A percentile compares a stretch with the other conserved stretches of the same genome.
Conservation (phyloP, 371 early-diverging fungal species). For the Actinomortierella ambigua region DNA sequence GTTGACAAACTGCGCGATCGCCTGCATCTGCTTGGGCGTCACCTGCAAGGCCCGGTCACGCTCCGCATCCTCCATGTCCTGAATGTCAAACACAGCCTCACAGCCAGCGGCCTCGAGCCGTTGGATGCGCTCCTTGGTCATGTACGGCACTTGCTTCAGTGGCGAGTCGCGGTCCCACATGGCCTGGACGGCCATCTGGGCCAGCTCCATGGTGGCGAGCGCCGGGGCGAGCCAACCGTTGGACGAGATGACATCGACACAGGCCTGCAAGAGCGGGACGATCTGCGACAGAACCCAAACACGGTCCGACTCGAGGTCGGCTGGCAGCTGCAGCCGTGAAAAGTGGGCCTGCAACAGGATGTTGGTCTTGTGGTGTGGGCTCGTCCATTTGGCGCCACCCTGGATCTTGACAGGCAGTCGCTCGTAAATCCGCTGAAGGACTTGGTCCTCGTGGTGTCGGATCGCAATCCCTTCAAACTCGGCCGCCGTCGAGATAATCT, state of each 20-base stretch:
- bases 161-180: constrained; percentile 94
- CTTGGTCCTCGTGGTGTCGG: constrained; percentile 89
- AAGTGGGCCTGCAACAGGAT: constrained; percentile 90
- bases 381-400: constrained; percentile 62
- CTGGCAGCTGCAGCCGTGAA: constrained; percentile 74
- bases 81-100: constrained; percentile 90
- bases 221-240: constrained; percentile 93
- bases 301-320: constrained; percentile 93
- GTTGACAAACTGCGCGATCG: constrained; percentile 90
- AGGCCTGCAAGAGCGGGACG: constrained; percentile 89
- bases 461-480: constrained; percentile 93
- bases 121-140: constrained; percentile 71
- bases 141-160: constrained; percentile 90
- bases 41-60: constrained; percentile 73
- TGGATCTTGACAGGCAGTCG: constrained; percentile 60
- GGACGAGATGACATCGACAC: constrained; percentile 94
- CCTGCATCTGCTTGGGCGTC: constrained; percentile 67
- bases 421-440: constrained; percentile 78
- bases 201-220: constrained; percentile 92
- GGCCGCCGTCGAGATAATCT: constrained; percentile 75
- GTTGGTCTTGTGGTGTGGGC: constrained; percentile 90
- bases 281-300: constrained; percentile 67
- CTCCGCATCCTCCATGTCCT: constrained; percentile 91
- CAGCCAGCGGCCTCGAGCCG: constrained; percentile 69
- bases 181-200: constrained; percentile 97